Conservation (phyloP, 2,329 filamentous ascomycete species). For the Arthrobotrys megalospora region DNA sequence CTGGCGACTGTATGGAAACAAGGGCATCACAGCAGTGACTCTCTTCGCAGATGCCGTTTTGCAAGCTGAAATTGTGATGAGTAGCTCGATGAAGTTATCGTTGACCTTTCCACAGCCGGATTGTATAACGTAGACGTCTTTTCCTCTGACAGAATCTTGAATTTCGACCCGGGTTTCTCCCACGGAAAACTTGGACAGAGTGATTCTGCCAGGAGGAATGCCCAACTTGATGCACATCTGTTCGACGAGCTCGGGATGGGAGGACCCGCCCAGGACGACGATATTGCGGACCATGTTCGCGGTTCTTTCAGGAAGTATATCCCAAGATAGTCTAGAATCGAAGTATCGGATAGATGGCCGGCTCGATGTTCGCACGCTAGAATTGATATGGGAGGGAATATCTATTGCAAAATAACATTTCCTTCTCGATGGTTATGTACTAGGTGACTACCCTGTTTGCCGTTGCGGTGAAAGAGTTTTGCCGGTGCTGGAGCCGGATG, state of each 20-base stretch:
- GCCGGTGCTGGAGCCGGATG: constrained; percentile 46
- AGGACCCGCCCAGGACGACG: constrained; percentile 91
- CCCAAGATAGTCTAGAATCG: background rate
- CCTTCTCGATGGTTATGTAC: background rate
- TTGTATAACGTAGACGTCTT: constrained; percentile 99
- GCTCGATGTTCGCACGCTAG: background rate
- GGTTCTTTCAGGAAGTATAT: background rate
- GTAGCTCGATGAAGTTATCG: constrained; percentile 94
- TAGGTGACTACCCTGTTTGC: background rate
- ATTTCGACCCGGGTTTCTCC: constrained; percentile 97
- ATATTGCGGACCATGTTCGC: constrained; percentile 68
- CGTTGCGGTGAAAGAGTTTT: background rate
- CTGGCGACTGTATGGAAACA: constrained; percentile 97
- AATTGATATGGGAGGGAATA: background rate
- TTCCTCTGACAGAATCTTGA: constrained; percentile 93
- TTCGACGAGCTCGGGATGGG: constrained; percentile 88
- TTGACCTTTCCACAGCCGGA: constrained; percentile 93
- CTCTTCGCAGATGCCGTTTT: constrained; percentile 92
- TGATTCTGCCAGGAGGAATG: constrained; percentile 85
- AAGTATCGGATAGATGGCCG: background rate
- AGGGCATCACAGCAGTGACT: constrained; percentile 92
- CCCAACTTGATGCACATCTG: constrained; percentile 90
- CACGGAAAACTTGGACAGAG: constrained; percentile 91
- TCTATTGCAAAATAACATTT: constrained; percentile 9
- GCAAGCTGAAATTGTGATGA: constrained; percentile 99